Evolutionary conservation across 2,329 filamentous ascomycete species (phyloP).

Genomic region (Penicillium sp.): DNA sequence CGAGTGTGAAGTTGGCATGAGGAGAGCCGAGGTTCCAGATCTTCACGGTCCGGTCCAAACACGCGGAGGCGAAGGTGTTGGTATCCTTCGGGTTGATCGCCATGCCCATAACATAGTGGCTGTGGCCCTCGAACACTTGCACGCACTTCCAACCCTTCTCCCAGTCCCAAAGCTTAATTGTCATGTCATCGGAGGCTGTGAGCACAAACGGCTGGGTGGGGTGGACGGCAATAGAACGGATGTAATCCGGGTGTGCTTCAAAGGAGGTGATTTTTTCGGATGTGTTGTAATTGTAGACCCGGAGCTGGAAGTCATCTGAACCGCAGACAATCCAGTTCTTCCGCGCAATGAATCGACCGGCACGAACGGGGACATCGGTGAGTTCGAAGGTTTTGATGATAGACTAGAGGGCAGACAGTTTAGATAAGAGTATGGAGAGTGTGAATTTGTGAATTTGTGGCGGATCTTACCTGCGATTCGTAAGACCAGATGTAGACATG

Average conservation of each 20-base stretch:
- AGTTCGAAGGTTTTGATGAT: constrained; percentile 99
- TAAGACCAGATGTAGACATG: constrained; percentile 99
- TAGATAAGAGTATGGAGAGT: constrained; percentile 12
- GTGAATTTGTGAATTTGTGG: background rate
- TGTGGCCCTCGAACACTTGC: constrained; percentile 93
- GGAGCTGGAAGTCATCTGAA: constrained; percentile 83
- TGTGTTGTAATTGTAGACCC: constrained; percentile 99
- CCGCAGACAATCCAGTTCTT: constrained; percentile 99
- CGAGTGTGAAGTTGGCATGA: constrained; percentile 94
- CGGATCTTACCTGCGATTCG: constrained; percentile 68
- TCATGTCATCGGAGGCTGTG: constrained; percentile 97
- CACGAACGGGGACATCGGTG: constrained; percentile 95
- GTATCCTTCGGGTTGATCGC: constrained; percentile 98
- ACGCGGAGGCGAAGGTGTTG: constrained; percentile 88
- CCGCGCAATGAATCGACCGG: constrained; percentile 90
- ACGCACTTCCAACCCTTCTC: constrained; percentile 98
- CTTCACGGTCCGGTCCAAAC: constrained; percentile 94
- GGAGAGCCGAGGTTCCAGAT: constrained; percentile 94
- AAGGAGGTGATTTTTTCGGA: constrained; percentile 97
- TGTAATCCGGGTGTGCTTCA: constrained; percentile 97
- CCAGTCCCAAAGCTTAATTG: constrained; percentile 98
- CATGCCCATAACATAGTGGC: constrained; percentile 94
- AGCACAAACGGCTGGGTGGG: constrained; percentile 93
- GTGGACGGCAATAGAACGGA: constrained; percentile 93
- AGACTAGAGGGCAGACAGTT: constrained; percentile 51